Base-by-base conservation (phyloP, 352 stramenopile species). In the Phytophthora sp. region DNA sequence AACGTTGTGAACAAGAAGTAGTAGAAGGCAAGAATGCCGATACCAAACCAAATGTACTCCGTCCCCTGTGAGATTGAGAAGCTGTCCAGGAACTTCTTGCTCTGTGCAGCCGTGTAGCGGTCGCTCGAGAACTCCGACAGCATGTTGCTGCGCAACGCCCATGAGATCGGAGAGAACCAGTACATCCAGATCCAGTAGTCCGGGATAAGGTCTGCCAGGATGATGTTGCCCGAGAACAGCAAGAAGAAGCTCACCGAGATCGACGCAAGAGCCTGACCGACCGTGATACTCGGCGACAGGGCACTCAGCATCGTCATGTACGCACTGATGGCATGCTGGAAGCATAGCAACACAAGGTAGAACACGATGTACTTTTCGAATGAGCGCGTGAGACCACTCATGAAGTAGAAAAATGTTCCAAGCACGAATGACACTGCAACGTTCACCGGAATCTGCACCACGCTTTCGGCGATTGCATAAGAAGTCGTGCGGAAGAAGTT, bases 401-500 rank as follows among this genome's bases (percentile, higher is more conserved):
- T 95, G 55, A 90, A 97, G 73, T 97, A 97, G 59, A 88, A 85
- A 62, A 85, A 78, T 11, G 89, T 80, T 61, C 91, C 77, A 4
- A 82, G 30, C 13, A 85, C 54, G 23, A 85, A 77, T 20, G 76
- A 66, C 0, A 87, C 91, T 1, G 77, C 74, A 61, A 97, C 77
- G 67, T 83, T 79, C 30, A 91, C 76, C 17, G 83, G 70, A 15
- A 87, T 69, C 62, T 84, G 74, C 18, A 91, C 71, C 11, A 88
- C 54, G 56, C 57, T 76, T 31, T 82, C 71, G 0, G 79, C 89
- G 43, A 97, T 82, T 7, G 88, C 66, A 49, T 97, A 97, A 21
- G 87, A 88, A 6, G 72, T 74, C 10, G 90, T 90, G 3, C 87
- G 81, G 62, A 95, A 97, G 55, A 97, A 98, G 75, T 97, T 97